A percentile compares a stretch with the other conserved stretches of the same genome.
Conservation (phyloP, 305 asterid genomes). For the Solanum hybrid region DNA sequence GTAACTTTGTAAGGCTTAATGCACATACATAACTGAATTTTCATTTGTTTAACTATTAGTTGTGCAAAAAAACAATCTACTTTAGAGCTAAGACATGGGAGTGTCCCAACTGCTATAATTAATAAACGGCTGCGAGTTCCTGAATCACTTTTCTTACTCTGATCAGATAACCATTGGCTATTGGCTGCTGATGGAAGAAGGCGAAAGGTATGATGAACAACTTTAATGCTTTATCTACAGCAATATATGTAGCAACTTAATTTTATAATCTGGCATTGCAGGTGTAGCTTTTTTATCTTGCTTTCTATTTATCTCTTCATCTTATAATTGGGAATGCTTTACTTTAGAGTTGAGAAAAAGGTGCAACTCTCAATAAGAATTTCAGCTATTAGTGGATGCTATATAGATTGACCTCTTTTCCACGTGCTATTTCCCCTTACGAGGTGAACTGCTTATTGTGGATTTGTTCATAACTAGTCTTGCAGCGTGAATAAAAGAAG, state of each 20-base stretch:
- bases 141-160: neutral
- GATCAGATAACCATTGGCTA: neutral
- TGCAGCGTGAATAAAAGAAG: neutral
- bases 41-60: neutral
- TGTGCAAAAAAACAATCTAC: neutral
- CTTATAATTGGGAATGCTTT: neutral
- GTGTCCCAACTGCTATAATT: neutral
- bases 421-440: neutral
- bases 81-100: neutral
- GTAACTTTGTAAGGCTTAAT: neutral
- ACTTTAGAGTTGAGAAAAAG: neutral
- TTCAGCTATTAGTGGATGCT: neutral
- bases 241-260: neutral
- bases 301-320: neutral
- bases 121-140: neutral
- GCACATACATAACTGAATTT: neutral
- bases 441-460: neutral
- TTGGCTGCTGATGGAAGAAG: neutral
- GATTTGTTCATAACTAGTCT: neutral
- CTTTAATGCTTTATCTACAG: neutral
- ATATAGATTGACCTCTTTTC: neutral
- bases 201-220: neutral
- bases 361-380: neutral
- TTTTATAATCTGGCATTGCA: neutral
- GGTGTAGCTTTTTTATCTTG: neutral